Conservation (phyloP, 2,329 filamentous ascomycete genomes). For the Leptographium procerum region DNA sequence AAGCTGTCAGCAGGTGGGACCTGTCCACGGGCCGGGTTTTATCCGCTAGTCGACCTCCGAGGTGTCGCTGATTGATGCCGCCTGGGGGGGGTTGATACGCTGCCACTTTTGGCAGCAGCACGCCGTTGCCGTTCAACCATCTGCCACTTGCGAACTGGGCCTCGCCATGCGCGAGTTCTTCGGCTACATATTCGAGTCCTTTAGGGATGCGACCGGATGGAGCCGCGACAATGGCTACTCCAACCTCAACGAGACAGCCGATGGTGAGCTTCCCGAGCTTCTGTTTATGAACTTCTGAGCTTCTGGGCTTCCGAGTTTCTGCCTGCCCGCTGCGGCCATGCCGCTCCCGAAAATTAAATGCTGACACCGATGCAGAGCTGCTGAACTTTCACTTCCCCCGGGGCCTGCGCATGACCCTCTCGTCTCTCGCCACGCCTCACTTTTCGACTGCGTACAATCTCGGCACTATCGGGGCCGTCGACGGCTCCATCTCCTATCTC, state of each 20-base stretch:
- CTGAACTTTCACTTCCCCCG: slow-evolving; percentile 81
- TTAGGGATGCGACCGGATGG: slow-evolving; percentile 79
- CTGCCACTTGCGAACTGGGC: background rate
- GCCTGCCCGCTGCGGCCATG: background rate
- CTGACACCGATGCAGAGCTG: slow-evolving; percentile 43
- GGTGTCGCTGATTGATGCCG: background rate
- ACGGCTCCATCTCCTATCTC: slow-evolving; percentile 94
- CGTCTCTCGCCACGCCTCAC: slow-evolving; percentile 81
- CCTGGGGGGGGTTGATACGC: background rate
- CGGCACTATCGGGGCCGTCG: slow-evolving; percentile 79
- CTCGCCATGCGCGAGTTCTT: slow-evolving; percentile 81
- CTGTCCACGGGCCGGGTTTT: background rate
- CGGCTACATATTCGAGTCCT: slow-evolving; percentile 89
- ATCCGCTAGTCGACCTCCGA: background rate
- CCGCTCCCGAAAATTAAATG: too few relatives aligned
- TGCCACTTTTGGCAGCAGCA: background rate
- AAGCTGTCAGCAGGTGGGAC: background rate
- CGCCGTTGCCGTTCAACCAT: background rate
- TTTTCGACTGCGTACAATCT: slow-evolving; percentile 92
- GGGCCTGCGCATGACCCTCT: slow-evolving; percentile 75
- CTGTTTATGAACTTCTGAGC: background rate
- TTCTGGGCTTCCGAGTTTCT: slow-evolving; percentile 9
- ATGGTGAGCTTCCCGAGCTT: slow-evolving; percentile 44
- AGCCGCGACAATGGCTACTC: slow-evolving; percentile 87
- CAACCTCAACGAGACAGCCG: slow-evolving; percentile 69